Base-by-base conservation (phyloP, 768 basidiomycete species). In the Tulasnella sp. region DNA sequence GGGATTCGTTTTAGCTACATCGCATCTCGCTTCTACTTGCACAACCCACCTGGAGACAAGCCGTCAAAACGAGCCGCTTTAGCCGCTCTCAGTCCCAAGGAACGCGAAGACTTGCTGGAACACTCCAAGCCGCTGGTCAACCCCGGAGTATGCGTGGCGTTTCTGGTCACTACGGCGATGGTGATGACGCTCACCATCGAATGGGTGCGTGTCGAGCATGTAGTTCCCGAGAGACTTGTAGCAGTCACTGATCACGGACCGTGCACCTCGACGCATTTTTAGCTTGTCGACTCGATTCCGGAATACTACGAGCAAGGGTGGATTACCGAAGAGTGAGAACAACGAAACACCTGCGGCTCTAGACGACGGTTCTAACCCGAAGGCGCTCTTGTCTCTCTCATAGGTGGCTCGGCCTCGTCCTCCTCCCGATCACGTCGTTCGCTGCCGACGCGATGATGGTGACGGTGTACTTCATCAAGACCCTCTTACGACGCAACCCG, bases 371-470 rank as follows among this genome's bases (percentile, higher is more conserved):
- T 37, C 42, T 42, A 42, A 42, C 42, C 42, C 42, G 1, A 3
- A 42, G 12, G 42, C 42, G 12, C 8, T 42, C 42, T 14, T 42
- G 7, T 42, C 12, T 42, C n/a, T n/a, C 75, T 28, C 42, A 28
- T 72, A 92, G 92, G 83, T 93, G 91, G 91, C 93, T 94, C 83
- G 93, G 93, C 24, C 85, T 94, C 81, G 87, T 94, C 72, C 87
- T 94, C 12, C 88, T 94, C 2, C 93, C 93, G 0, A 85, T 94
- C 76, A 89, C 93, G 11, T 93, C 93, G 3, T 94, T 92, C 86
- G 90, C 91, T 5, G 93, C 91, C 3, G 92, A 94, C 84, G 93
- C 91, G 58, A 86, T 89, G 24, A 87, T 94, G 44, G 90, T 92
- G 0, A 85, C 91, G 40, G 86, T 89, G 22, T 92, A 89, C 85